phyloP scores from a whole-genome alignment of 176 grass and related monocot genomes.

The Poa pratensis region DNA sequence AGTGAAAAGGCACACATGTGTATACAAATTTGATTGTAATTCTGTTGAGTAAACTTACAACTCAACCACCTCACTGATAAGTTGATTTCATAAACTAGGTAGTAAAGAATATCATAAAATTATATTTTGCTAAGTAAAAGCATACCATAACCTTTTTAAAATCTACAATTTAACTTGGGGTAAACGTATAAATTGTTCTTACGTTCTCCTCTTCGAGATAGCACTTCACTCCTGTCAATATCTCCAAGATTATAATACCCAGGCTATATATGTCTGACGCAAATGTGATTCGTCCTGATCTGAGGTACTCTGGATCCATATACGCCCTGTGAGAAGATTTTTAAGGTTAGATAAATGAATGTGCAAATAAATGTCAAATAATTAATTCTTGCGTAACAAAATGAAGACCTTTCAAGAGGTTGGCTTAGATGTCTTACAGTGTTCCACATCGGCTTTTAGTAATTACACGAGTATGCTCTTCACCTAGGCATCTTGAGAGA shows the following conservation, averaged over 20 bases:
- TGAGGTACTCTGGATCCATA: not conserved
- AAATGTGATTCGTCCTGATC: not conserved
- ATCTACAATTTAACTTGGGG: not conserved
- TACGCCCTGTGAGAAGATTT: not conserved
- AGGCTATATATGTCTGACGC: not conserved
- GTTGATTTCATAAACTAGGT: not conserved
- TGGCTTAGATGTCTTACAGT: not conserved
- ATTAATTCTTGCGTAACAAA: not conserved
- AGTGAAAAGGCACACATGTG: too few species aligned
- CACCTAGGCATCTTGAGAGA: not conserved
- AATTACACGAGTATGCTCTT: not conserved
- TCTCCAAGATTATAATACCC: not conserved
- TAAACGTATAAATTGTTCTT: not conserved
- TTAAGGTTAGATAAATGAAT: not conserved
- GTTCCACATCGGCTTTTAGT: not conserved
- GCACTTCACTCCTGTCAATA: not conserved
- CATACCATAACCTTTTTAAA: not conserved
- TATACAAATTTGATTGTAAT: too few species aligned
- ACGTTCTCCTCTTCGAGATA: not conserved
- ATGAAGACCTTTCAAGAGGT: not conserved
- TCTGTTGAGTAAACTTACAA: too few species aligned
- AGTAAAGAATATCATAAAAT: not conserved
- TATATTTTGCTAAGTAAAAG: not conserved
- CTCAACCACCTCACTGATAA: too few species aligned
- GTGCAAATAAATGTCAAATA: not conserved